Conservation (phyloP, 1,284 basidiomycete species). For the Ustilago curta region DNA sequence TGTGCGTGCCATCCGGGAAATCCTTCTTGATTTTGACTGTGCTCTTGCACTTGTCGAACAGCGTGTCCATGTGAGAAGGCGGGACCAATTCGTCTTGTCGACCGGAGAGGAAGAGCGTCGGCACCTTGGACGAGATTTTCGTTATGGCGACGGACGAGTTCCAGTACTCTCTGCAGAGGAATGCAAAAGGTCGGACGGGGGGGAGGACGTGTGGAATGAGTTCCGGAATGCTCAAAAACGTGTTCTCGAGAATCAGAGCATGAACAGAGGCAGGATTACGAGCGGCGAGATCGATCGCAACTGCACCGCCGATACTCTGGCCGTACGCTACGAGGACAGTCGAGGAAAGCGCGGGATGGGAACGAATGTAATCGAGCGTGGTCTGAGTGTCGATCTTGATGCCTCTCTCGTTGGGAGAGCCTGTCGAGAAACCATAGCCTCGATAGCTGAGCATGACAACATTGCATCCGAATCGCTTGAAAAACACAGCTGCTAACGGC, state of each 20-base stretch:
- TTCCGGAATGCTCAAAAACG: slow-evolving; percentile 65
- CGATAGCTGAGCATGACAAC: slow-evolving; percentile 89
- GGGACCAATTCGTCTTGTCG: slow-evolving; percentile 85
- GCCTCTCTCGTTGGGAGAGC: slow-evolving; percentile 85
- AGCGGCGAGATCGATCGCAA: slow-evolving; percentile 86
- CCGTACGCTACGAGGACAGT: slow-evolving; percentile 78
- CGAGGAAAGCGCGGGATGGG: slow-evolving; percentile 76
- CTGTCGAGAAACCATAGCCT: slow-evolving; percentile 88
- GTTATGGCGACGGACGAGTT: slow-evolving; percentile 80
- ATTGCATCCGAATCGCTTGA: slow-evolving; percentile 84
- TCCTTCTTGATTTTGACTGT: slow-evolving; percentile 71
- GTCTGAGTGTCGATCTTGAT: slow-evolving; percentile 79
- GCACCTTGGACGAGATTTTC: slow-evolving; percentile 77
- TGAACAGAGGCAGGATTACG: slow-evolving; percentile 78
- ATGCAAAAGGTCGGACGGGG: slow-evolving; percentile 79
- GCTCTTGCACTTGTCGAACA: slow-evolving; percentile 75
- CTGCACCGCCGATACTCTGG: slow-evolving; percentile 96
- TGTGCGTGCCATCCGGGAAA: slow-evolving; percentile 78
- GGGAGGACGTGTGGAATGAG: slow-evolving; percentile 80
- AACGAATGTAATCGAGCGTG: slow-evolving; percentile 79
- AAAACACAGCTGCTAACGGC: slow-evolving; percentile 88
- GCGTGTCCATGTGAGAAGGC: slow-evolving; percentile 81
- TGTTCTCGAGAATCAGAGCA: slow-evolving; percentile 90
- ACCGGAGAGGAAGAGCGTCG: slow-evolving; percentile 88
- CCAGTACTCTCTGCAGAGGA: slow-evolving; percentile 89